Base-by-base conservation (phyloP, 176 grass and related monocot species). In the Pharus latifolius region DNA sequence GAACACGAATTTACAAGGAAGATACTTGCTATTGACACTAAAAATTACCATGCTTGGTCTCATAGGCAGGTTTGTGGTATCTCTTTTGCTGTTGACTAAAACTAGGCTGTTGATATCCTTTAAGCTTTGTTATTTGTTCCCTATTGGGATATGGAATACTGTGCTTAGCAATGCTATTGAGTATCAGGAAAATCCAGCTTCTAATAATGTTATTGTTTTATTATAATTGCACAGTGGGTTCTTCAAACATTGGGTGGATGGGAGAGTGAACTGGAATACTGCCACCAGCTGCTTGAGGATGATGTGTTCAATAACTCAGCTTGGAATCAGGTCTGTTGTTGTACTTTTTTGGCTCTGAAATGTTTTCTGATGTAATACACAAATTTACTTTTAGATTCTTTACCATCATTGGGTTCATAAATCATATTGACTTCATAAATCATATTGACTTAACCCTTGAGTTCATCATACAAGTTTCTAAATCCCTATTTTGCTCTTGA, bases 21-120 rank as follows among this genome's bases (percentile, higher is more conserved):
- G 32, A 67, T 88, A 78, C 78, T 98, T 64, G 30, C 48, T 49
- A 22, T 44, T 60, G 94, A 98, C 93, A 70, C 87, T 18, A 98
- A 98, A 88, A 93, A 98, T 70, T 93, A 98, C 79, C 94, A 88
- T 85, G 83, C 87, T 64, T 98, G 94, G 94, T 98, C 94, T 67
- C 89, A 93, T 83, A 98, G 89, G 63, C 89, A 93, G 94, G 94
- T 98, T 75, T 48, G 45, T 6, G 29, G 28, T 6, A 37, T 58
- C 24, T 31, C 33, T 47, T 62, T 68, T 2, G 22, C 27, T 74
- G 34, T 47, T 37, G 49, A 27, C 8, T 74, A 60, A 17, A 75
- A 53, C 34, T 53, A 53, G 17, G 47, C n/a, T 41, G 15, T 64
- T 53, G 16, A 52, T 63, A 76, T 43, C 24, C 16, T 16, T 64